A percentile compares a stretch with the other conserved stretches of the same genome.
Evolutionary conservation across 176 grass and related monocot species (phyloP).

Genomic region (Coix lacrymajobi): DNA sequence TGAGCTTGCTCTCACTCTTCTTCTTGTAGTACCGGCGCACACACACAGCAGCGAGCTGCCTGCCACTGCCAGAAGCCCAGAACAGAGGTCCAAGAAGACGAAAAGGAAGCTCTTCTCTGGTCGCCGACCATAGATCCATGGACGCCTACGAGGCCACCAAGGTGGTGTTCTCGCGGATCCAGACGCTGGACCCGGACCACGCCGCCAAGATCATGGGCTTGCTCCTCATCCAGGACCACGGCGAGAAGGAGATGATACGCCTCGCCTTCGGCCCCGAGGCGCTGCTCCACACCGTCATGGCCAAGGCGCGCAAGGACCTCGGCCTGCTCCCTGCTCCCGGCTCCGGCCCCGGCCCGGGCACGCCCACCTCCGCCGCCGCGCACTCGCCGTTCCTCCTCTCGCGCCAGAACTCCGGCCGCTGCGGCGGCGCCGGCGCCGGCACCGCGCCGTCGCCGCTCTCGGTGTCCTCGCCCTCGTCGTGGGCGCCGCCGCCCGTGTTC

Average conservation of each 20-base stretch:
- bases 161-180: slow-evolving; percentile 97
- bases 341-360: slow-evolving; percentile 28
- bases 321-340: slow-evolving; percentile 43
- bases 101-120: not conserved
- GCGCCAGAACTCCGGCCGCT: slow-evolving; percentile 71
- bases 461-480: slow-evolving; percentile 62
- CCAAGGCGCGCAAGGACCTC: slow-evolving; percentile 80
- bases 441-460: slow-evolving; percentile 53
- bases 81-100: not conserved
- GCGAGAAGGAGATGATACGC: slow-evolving; percentile 99
- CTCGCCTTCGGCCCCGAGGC: slow-evolving; percentile 89
- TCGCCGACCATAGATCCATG: slow-evolving; percentile 29
- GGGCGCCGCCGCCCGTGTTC: slow-evolving; percentile 57
- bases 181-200: slow-evolving; percentile 83
- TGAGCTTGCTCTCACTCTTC: not conserved
- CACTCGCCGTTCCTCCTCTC: slow-evolving; percentile 49
- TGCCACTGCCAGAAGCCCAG: not conserved
- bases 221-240: slow-evolving; percentile 89
- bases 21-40: not conserved
- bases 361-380: slow-evolving; percentile 28
- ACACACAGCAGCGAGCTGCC: not conserved
- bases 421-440: slow-evolving; percentile 14
- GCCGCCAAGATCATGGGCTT: slow-evolving; percentile 96
- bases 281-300: slow-evolving; percentile 68
- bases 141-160: slow-evolving; percentile 97